phyloP scores from a whole-genome alignment of 306 rosid genomes.

The Cyamopsis tetragonoloba region DNA sequence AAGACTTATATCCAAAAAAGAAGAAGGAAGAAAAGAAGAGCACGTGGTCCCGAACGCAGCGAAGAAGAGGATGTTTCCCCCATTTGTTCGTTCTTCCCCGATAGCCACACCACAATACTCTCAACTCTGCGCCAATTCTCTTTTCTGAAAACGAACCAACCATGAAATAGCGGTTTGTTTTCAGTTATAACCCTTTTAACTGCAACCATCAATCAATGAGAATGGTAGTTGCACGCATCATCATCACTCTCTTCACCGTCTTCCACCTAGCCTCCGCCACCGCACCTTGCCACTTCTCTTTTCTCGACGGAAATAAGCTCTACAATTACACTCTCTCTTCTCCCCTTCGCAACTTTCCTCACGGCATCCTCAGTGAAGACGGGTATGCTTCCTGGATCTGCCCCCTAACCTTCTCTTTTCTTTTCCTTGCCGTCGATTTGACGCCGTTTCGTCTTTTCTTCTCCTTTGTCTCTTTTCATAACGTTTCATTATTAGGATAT shows the following conservation, averaged over 20 bases:
- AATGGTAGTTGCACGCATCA: constrained; percentile 22
- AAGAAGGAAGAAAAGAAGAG: no score
- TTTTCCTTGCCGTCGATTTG: background rate
- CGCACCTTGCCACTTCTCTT: constrained; percentile 48
- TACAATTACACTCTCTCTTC: constrained; percentile 71
- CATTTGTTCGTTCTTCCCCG: background rate
- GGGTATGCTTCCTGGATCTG: no score
- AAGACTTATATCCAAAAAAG: no score
- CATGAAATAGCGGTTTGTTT: constrained; percentile 24
- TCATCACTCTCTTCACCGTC: constrained; percentile 41
- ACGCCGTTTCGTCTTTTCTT: background rate
- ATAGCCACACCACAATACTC: no score
- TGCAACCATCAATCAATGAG: constrained; percentile 32
- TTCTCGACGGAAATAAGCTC: constrained; percentile 43
- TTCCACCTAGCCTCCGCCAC: constrained; percentile 11
- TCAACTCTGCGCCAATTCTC: background rate
- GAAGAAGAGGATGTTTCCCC: background rate
- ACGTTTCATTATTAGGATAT: background rate
- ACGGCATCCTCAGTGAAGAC: constrained; percentile 92
- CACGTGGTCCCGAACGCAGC: no score
- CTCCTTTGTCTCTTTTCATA: background rate
- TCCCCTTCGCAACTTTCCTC: constrained; percentile 65
- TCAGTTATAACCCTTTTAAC: no score
- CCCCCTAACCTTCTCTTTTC: background rate
- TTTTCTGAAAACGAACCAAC: background rate